Evolutionary conservation across 306 rosid species (phyloP).

Genomic region (Neltuma alba): DNA sequence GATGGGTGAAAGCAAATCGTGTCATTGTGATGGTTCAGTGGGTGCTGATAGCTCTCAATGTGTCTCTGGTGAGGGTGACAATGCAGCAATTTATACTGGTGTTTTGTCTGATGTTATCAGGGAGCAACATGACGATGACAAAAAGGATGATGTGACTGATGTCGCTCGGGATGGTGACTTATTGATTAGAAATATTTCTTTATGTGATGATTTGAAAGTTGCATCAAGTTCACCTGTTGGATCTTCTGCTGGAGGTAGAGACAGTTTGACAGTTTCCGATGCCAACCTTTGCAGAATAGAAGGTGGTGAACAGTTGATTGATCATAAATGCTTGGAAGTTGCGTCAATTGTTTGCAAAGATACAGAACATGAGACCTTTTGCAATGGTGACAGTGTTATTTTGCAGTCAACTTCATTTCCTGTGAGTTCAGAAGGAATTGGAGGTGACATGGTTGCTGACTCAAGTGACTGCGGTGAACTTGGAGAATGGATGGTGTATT

Average conservation of each 20-base stretch:
- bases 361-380: constrained; percentile 42
- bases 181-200: background rate
- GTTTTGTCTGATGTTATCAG: constrained; percentile 32
- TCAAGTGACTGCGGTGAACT: constrained; percentile 40
- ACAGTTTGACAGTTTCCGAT: constrained; percentile 43
- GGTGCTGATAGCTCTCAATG: constrained; percentile 40
- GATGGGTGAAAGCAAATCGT: constrained; percentile 67
- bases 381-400: constrained; percentile 28
- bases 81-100: constrained; percentile 43
- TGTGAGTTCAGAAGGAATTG: constrained; percentile 39
- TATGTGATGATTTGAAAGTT: constrained; percentile 26
- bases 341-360: constrained; percentile 38
- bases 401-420: constrained; percentile 36
- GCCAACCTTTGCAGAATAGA: constrained; percentile 39
- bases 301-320: constrained; percentile 38
- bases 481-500: constrained; percentile 71
- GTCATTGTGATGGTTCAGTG: constrained; percentile 60
- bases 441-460: constrained; percentile 26
- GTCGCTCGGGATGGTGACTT: constrained; percentile 42
- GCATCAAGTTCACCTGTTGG: constrained; percentile 36
- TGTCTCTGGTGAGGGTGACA: constrained; percentile 41
- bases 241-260: constrained; percentile 40
- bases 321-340: constrained; percentile 40
- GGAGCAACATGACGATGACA: constrained; percentile 37
- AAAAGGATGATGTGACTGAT: constrained; percentile 7